Conservation (phyloP, 1,284 basidiomycete genomes). For the Sporisorium iseilematis-ciliati region DNA sequence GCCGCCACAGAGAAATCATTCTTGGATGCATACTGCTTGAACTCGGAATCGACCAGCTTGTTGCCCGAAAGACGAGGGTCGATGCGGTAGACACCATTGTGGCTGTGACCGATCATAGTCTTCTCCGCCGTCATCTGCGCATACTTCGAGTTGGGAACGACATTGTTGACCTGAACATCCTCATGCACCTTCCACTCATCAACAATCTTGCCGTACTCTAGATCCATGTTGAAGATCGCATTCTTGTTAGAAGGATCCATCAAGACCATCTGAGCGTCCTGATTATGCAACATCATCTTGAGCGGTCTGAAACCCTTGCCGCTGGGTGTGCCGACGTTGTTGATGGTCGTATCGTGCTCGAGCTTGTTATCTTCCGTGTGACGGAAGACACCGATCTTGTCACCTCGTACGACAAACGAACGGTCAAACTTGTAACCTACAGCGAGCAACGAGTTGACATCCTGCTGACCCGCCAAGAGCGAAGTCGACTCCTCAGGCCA, state of each 20-base stretch:
- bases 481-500: conserved; percentile 48
- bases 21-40: conserved; percentile 95
- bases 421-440: conserved; percentile 96
- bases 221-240: conserved; percentile 90
- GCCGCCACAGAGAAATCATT: conserved; percentile 94
- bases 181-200: conserved; percentile 99
- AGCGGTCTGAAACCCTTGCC: conserved; percentile 87
- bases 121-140: conserved; percentile 92
- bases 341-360: conserved; percentile 89
- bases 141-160: conserved; percentile 93
- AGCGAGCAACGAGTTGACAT: conserved; percentile 84
- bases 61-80: conserved; percentile 90
- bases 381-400: conserved; percentile 97
- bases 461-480: conserved; percentile 41
- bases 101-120: conserved; percentile 90
- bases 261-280: conserved; percentile 94
- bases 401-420: conserved; percentile 94
- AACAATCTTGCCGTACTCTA: conserved; percentile 95
- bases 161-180: conserved; percentile 84
- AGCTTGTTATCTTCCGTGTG: conserved; percentile 82
- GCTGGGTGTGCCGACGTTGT: conserved; percentile 82
- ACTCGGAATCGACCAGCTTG: conserved; percentile 94
- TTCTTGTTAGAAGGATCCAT: conserved; percentile 88
- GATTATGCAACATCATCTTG: conserved; percentile 95
- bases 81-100: conserved; percentile 96